A percentile compares a stretch with the other conserved stretches of the same genome.
phyloP scores from a whole-genome alignment of 805 yeast species.

The Kluyveromyces starmeri region DNA sequence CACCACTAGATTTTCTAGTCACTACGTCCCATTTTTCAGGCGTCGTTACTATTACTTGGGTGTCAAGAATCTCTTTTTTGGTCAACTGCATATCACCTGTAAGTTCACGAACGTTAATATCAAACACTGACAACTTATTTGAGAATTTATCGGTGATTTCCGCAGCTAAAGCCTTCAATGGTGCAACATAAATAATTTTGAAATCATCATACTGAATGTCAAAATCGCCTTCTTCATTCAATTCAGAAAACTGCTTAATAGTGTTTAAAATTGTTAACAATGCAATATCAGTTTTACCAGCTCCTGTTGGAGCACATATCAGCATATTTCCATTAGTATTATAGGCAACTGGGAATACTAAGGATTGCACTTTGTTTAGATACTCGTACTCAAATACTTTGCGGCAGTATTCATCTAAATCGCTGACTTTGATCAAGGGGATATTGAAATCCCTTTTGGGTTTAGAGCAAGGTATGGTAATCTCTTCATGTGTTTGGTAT shows the following conservation, averaged over 20 bases:
- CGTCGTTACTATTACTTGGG: slow-evolving; percentile 87
- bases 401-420: slow-evolving; percentile 68
- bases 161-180: slow-evolving; percentile 89
- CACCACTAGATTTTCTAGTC: slow-evolving; percentile 87
- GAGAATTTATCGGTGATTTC: slow-evolving; percentile 90
- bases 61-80: slow-evolving; percentile 63
- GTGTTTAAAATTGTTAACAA: slow-evolving; percentile 70
- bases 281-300: slow-evolving; percentile 95
- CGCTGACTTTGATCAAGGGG: slow-evolving; percentile 44
- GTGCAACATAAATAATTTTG: slow-evolving; percentile 88
- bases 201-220: slow-evolving; percentile 76
- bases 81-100: slow-evolving; percentile 96
- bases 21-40: slow-evolving; percentile 99
- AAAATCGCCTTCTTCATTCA: slow-evolving; percentile 40
- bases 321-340: slow-evolving; percentile 90
- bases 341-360: slow-evolving; percentile 88
- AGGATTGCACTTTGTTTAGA: slow-evolving; percentile 79
- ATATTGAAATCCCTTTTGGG: slow-evolving; percentile 30
- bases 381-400: slow-evolving; percentile 78
- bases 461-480: slow-evolving; percentile 68
- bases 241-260: slow-evolving; percentile 59
- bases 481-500: slow-evolving; percentile 64
- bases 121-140: slow-evolving; percentile 71
- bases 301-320: slow-evolving; percentile 97
- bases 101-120: slow-evolving; percentile 75